phyloP scores from a whole-genome alignment of 768 basidiomycete species.

The Russula abietina region DNA sequence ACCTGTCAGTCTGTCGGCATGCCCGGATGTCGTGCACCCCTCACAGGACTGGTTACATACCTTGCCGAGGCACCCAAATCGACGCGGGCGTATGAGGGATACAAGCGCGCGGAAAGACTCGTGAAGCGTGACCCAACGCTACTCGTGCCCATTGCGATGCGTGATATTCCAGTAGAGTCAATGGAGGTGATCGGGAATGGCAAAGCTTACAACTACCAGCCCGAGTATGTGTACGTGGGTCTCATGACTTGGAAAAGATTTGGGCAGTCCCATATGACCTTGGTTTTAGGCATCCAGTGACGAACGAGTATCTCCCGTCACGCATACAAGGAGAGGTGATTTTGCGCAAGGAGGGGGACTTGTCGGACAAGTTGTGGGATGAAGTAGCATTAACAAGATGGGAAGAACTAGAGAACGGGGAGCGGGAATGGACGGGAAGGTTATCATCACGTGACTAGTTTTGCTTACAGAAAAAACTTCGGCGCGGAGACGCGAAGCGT shows the following conservation, averaged over 20 bases:
- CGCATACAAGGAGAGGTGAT: slow-evolving; percentile 38
- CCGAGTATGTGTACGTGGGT: slow-evolving; percentile 36
- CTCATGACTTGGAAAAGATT: neutral
- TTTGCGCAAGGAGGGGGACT: slow-evolving; percentile 35
- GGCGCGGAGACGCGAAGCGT: slow-evolving; percentile 12
- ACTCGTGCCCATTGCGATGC: slow-evolving; percentile 63
- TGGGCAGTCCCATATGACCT: neutral
- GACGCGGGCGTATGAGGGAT: slow-evolving; percentile 73
- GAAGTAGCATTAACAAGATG: slow-evolving; percentile 41
- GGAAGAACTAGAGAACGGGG: slow-evolving; percentile 42
- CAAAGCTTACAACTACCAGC: slow-evolving; percentile 46
- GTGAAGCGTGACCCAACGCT: slow-evolving; percentile 47
- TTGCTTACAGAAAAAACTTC: slow-evolving; percentile 5
- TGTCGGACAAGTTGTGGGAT: slow-evolving; percentile 42
- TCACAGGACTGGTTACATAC: slow-evolving; percentile 72
- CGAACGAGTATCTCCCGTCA: slow-evolving; percentile 46
- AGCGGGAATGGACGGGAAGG: slow-evolving; percentile 35
- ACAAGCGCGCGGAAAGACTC: slow-evolving; percentile 59
- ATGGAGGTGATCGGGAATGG: slow-evolving; percentile 50
- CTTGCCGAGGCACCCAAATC: slow-evolving; percentile 80
- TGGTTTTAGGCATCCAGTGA: slow-evolving; percentile 42
- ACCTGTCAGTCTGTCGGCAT: slow-evolving; percentile 70
- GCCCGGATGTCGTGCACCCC: slow-evolving; percentile 75
- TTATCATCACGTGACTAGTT: neutral
- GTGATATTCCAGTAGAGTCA: slow-evolving; percentile 68